phyloP scores from a whole-genome alignment of 163 green algal species.

The Chlorella variabilis region DNA sequence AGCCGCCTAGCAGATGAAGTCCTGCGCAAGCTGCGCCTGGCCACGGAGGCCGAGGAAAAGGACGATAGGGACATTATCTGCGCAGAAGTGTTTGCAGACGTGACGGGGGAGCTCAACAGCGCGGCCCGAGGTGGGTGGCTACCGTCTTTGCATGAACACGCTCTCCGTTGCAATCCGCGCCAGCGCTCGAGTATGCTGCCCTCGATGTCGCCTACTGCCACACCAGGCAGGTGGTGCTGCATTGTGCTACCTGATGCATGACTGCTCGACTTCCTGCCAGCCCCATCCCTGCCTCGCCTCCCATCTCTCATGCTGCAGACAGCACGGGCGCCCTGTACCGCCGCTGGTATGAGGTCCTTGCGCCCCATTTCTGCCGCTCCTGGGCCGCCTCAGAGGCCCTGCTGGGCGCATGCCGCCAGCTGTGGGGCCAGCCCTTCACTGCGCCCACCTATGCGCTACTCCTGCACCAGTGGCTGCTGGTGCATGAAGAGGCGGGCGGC shows the following conservation, averaged over 20 bases:
- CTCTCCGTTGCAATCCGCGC: no score
- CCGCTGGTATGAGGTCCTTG: slow-evolving; percentile 74
- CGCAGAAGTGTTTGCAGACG: slow-evolving; percentile 85
- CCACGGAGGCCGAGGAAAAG: slow-evolving; percentile 71
- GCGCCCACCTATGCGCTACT: slow-evolving; percentile 83
- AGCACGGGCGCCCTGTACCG: slow-evolving; percentile 47
- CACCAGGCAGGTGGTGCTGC: no score
- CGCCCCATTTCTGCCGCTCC: slow-evolving; percentile 62
- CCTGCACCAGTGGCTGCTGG: slow-evolving; percentile 77
- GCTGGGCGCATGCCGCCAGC: slow-evolving; percentile 57
- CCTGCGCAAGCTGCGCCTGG: slow-evolving; percentile 74
- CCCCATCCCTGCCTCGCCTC: no score
- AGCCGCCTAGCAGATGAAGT: slow-evolving; percentile 55
- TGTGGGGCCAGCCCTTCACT: slow-evolving; percentile 84
- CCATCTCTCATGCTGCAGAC: slow-evolving; percentile 51
- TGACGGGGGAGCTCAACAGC: slow-evolving; percentile 78
- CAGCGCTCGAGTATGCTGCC: no score
- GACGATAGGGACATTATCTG: slow-evolving; percentile 87
- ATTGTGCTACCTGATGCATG: no score
- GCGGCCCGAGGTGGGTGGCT: slow-evolving; percentile 50
- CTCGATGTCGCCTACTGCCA: no score
- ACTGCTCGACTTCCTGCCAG: no score
- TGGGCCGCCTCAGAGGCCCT: slow-evolving; percentile 60
- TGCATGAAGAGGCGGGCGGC: slow-evolving; percentile 57
- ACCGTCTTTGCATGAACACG: background rate